These are phyloP conservation scores for Trichoderma afroharzianum DNA, from an alignment of 2,329 filamentous ascomycete species.

Conservation along the genomic window DNA sequence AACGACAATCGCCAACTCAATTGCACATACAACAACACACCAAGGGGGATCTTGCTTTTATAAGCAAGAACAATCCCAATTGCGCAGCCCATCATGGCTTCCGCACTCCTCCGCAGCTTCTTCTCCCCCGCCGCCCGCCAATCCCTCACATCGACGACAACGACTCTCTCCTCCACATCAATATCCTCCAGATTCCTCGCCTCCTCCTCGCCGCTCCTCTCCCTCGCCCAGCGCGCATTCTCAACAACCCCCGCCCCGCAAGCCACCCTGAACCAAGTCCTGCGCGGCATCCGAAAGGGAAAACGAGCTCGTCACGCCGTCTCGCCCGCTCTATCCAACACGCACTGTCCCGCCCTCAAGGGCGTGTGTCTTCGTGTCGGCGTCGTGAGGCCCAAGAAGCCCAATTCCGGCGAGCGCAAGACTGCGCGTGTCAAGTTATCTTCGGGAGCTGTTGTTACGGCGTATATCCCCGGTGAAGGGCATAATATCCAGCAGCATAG, in stretches of 20 bases:
- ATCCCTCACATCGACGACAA: slow-evolving; percentile 22
- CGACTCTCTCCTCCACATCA: slow-evolving; percentile 22
- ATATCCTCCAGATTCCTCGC: slow-evolving; percentile 18
- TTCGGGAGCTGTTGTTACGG: slow-evolving; percentile 80
- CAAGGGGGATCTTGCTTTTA: not conserved
- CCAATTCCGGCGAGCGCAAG: slow-evolving; percentile 96
- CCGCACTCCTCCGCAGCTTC: slow-evolving; percentile 34
- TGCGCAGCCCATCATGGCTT: slow-evolving; percentile 30
- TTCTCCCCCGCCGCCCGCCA: slow-evolving; percentile 33
- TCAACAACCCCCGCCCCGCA: slow-evolving; percentile 53
- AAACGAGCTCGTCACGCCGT: slow-evolving; percentile 81
- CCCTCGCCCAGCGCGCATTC: slow-evolving; percentile 36
- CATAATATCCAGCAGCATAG: slow-evolving; percentile 99
- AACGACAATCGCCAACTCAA: not conserved
- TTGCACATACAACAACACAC: not conserved
- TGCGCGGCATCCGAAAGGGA: slow-evolving; percentile 70
- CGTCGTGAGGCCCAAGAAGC: slow-evolving; percentile 95
- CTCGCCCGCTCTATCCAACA: slow-evolving; percentile 74
- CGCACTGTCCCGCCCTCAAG: slow-evolving; percentile 76
- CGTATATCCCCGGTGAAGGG: slow-evolving; percentile 95
- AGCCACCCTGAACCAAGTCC: slow-evolving; percentile 71
- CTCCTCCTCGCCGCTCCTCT: slow-evolving; percentile 25
- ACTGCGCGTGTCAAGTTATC: slow-evolving; percentile 87
- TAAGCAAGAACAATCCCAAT: not conserved
- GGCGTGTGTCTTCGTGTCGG: slow-evolving; percentile 94